Base-by-base conservation (phyloP, 73 alveolate species). In the Tetrahymena thermophila region DNA sequence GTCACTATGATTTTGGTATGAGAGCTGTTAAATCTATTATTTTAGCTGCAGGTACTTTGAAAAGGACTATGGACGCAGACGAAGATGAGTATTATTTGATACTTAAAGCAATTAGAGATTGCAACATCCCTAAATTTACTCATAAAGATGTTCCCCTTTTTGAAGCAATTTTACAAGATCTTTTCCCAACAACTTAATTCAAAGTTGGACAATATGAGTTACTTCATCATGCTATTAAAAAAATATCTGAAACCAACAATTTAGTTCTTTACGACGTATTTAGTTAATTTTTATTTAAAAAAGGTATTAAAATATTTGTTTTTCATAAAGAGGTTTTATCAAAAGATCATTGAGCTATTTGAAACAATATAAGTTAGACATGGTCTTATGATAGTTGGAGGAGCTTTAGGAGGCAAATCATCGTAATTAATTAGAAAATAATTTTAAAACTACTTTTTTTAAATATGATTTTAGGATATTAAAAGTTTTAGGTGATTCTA, bases 1-100 rank as follows among this genome's bases (percentile, higher is more conserved):
- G 96, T 35, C 99, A 99, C 96, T 99, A 99, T 95, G 99, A 99
- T 96, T 99, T 98, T 93, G 99, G 99, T 42, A 99, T 99, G 99
- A 98, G 99, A 96, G 99, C 99, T 21, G 99, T 99, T 40, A 99
- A 98, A 93, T 97, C 99, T 6, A 98, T 99, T 50, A 96, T 99
- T 43, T 97, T 98, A 43, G 99, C 99, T 23, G 99, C 99, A 50
- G 99, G 99, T 23, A 97, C 96, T 94, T 97, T 98, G 85, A 99
- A 99, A 96, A 97, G 99, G 94, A 97, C 96, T 58, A 98, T 98
- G 28, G 97, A 97, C 14, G 97, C 97, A 42, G 98, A 98, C 93
- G 99, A 99, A 96, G 98, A 98, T 95, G 96, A 93, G 34, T 99
- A 98, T 94, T 98, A 98, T 95, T 93, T 99, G 10, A 98, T 98